Conservation (phyloP, 2,329 filamentous ascomycete species). For the Lachnellula arida region DNA sequence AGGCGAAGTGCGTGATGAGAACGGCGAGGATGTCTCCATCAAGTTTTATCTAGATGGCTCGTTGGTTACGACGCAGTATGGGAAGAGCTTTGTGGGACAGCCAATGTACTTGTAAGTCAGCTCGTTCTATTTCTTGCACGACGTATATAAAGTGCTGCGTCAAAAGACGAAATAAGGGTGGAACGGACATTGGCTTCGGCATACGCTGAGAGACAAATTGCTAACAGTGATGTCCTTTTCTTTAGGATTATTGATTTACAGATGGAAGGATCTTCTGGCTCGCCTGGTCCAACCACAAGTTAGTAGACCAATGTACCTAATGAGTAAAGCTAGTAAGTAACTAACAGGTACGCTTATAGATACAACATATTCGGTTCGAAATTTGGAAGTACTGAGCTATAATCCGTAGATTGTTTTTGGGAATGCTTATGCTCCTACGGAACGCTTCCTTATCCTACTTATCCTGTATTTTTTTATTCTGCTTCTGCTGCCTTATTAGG, state of each 20-base stretch:
- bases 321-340: not conserved
- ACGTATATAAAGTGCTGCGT: not conserved
- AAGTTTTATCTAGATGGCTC: constrained; percentile 51
- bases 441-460: too few relatives aligned
- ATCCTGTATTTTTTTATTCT: too few relatives aligned
- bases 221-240: too few relatives aligned
- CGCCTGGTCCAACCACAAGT: constrained; percentile 3
- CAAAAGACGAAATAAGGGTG: not conserved
- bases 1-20: constrained; percentile 45
- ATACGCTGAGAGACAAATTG: too few relatives aligned
- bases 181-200: too few relatives aligned
- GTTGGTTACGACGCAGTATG: constrained; percentile 46
- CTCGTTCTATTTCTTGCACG: not conserved
- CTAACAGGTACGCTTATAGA: not conserved
- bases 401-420: not conserved
- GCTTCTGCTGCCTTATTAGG: too few relatives aligned
- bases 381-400: constrained; percentile 2
- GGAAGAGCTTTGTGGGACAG: constrained; percentile 45
- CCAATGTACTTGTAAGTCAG: constrained; percentile 26
- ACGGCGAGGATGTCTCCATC: constrained; percentile 47
- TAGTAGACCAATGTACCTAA: not conserved
- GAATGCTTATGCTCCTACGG: too few relatives aligned
- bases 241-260: constrained; percentile 8
- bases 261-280: constrained; percentile 7
- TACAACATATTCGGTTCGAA: not conserved